Percentiles rank a stretch among this genome's conserved stretches.
phyloP scores from a whole-genome alignment of 2,329 filamentous ascomycete genomes.

The Hypoxylon sp. region DNA sequence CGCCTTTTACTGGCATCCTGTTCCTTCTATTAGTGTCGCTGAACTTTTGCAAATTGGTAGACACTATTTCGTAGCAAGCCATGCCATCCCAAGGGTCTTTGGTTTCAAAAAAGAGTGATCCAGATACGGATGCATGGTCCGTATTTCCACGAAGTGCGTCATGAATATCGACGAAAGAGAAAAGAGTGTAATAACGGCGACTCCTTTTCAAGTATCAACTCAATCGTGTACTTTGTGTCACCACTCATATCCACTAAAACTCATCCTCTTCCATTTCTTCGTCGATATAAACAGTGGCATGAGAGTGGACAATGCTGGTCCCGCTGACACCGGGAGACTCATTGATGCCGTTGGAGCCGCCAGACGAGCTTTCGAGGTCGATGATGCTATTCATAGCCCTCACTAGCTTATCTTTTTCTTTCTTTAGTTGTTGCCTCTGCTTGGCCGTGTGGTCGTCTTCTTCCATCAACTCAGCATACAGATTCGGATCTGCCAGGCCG shows the following conservation, averaged over 20 bases:
- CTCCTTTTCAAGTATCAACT: constrained; percentile 12
- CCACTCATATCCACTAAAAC: neutral
- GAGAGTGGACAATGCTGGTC: neutral
- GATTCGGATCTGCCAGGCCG: constrained; percentile 47
- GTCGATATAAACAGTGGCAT: constrained; percentile 23
- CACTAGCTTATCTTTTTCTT: constrained; percentile 63
- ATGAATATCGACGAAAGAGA: constrained; percentile 4
- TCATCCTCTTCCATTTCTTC: constrained; percentile 38
- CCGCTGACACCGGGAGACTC: constrained; percentile 19
- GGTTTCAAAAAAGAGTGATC: constrained; percentile 7
- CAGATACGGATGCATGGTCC: constrained; percentile 4
- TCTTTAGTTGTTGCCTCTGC: constrained; percentile 59
- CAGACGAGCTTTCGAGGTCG: constrained; percentile 57
- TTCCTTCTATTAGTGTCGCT: constrained; percentile 11
- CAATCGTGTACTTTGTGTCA: neutral
- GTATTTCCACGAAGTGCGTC: neutral
- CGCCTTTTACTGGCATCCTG: constrained; percentile 4
- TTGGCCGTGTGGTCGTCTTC: constrained; percentile 62
- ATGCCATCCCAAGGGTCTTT: neutral
- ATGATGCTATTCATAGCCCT: constrained; percentile 64
- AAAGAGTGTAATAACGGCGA: neutral
- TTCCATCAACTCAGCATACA: constrained; percentile 64
- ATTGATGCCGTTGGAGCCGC: neutral
- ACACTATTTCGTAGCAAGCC: constrained; percentile 4
- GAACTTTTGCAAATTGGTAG: constrained; percentile 17